Base-by-base conservation (phyloP, 768 basidiomycete species). In the Agrocybe pediades region DNA sequence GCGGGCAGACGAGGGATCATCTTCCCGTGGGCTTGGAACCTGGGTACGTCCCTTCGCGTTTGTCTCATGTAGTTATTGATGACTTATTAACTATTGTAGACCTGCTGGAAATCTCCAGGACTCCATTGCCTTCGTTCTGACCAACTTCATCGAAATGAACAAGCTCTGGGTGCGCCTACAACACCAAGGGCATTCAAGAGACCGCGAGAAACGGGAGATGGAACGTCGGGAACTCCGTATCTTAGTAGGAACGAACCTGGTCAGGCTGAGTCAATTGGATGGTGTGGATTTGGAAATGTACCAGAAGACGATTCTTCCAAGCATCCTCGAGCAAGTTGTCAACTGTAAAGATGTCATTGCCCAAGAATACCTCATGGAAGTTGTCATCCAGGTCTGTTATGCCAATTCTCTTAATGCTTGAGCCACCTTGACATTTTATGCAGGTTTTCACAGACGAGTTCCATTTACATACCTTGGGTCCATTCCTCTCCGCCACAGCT, bases 111-210 rank as follows among this genome's bases (percentile, higher is more conserved):
- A 94, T 66, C 78, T 99, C 2, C 88, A 95, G 72, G 97, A 99
- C 71, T 98, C 95, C 1, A 96, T 92, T 57, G 84, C 85, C 2
- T 98, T 98, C 67, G 95, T 98, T 36, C 80, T 99, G 54, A 98
- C 95, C 55, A 98, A 98, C 71, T 98, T 99, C 65, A 93, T 99
- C 67, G 97, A 99, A 68, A 99, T 98, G 96, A 98, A 98, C 81
- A 99, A 98, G 69, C 86, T 98, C 20, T 98, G 97, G 97, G 96
- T 99, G 2, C 91, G 97, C 36, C 80, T 98, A 9, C 97, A 98
- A 70, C 97, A 99, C 65, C 92, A 96, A 65, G 97, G 96, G 0
- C 95, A 98, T 65, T 97, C 95, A 1, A 84, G 94, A 43, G 97
- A 99, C 68, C 86, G 95, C 49, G 97, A 99, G 68, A 97, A 97